Conservation (phyloP, 345 rosid species). For the Populus tremula region DNA sequence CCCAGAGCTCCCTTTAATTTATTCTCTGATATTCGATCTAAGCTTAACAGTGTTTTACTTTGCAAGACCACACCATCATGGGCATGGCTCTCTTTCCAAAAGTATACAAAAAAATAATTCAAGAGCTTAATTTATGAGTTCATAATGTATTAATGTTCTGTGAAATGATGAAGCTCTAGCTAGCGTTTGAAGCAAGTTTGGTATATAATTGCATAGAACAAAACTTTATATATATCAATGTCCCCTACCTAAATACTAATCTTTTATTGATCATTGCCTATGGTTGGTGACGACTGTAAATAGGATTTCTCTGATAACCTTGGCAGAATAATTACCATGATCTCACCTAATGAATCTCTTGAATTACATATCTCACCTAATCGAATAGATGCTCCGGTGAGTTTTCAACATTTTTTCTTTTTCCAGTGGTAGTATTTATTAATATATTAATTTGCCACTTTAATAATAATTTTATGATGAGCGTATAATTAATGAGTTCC, state of each 20-base stretch:
- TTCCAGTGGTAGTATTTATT: neutral
- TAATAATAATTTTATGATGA: neutral
- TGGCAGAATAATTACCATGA: neutral
- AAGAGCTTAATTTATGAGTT: neutral
- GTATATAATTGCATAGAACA: neutral
- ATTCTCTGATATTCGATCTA: neutral
- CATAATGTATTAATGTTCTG: neutral
- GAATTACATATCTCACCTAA: conserved; percentile 5
- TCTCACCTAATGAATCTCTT: neutral
- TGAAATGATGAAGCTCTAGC: neutral
- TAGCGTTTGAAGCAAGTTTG: conserved; percentile 5
- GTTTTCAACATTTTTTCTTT: neutral
- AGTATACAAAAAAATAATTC: neutral
- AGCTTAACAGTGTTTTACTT: neutral
- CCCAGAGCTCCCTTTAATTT: neutral
- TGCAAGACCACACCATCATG: neutral
- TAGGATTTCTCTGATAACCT: too few relatives aligned
- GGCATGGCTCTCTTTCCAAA: conserved; percentile 11
- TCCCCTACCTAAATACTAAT: neutral
- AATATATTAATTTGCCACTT: neutral
- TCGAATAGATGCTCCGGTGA: neutral
- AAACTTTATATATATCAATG: neutral
- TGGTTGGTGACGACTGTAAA: neutral
- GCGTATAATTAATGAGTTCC: neutral
- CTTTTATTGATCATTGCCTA: neutral